These are phyloP conservation scores for Cutaneotrichosporon sp. DNA, from an alignment of 1,284 basidiomycete genomes.

Conservation along the genomic window DNA sequence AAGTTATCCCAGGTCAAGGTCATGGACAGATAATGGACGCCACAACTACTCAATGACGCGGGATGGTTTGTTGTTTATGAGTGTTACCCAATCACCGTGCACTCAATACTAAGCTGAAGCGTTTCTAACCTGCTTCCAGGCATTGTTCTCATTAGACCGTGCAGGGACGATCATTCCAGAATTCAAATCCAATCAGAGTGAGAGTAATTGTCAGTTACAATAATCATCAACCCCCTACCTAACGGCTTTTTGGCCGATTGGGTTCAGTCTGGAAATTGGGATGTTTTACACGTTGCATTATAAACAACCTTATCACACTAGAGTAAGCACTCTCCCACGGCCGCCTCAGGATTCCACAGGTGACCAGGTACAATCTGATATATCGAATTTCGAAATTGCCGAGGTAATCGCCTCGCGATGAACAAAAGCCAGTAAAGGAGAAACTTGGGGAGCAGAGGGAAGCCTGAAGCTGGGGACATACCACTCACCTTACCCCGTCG, in stretches of 20 bases:
- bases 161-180: too few species aligned
- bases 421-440: too few species aligned
- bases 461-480: too few species aligned
- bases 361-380: conserved; percentile 1
- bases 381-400: neutral
- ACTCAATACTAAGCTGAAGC: neutral
- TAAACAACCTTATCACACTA: neutral
- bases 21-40: neutral
- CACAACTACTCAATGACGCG: neutral
- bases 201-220: neutral
- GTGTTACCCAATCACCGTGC: neutral
- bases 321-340: neutral
- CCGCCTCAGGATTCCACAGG: neutral
- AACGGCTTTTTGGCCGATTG: too few species aligned
- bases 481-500: neutral
- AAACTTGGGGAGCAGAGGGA: too few species aligned
- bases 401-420: neutral
- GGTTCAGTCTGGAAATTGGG: too few species aligned
- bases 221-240: too few species aligned
- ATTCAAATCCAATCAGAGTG: neutral
- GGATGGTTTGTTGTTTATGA: neutral
- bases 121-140: too few species aligned
- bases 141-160: too few species aligned
- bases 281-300: neutral
- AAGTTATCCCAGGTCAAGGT: too few species aligned